phyloP scores from a whole-genome alignment of 768 basidiomycete genomes.

The Boletus edulis region DNA sequence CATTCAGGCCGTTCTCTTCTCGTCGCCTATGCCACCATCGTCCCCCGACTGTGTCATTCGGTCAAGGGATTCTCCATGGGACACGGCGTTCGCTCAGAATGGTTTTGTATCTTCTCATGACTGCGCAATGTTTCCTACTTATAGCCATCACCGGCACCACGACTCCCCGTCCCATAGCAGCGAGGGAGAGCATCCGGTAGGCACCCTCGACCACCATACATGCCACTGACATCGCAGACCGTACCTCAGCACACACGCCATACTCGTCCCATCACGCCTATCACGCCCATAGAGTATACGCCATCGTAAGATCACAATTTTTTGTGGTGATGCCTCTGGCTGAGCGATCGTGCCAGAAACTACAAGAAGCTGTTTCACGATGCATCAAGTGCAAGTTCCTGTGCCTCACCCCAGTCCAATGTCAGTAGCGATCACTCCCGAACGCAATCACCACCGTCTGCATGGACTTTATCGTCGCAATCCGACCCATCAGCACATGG shows the following conservation, averaged over 20 bases:
- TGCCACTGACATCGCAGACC: constrained; percentile 13
- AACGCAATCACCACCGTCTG: constrained; percentile 44
- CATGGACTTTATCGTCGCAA: constrained; percentile 37
- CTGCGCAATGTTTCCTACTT: constrained; percentile 32
- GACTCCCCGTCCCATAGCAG: constrained; percentile 22
- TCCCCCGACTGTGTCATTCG: constrained; percentile 23
- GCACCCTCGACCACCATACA: constrained; percentile 9
- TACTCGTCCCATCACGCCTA: constrained; percentile 35
- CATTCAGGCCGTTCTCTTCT: constrained; percentile 18
- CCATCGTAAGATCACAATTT: constrained; percentile 28
- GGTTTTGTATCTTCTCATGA: constrained; percentile 37
- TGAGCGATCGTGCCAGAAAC: constrained; percentile 23
- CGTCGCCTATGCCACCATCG: constrained; percentile 31
- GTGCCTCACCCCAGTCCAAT: constrained; percentile 32
- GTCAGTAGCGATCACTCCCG: constrained; percentile 48
- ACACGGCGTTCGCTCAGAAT: constrained; percentile 35
- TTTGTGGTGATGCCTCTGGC: constrained; percentile 1
- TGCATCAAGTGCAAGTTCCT: constrained; percentile 28
- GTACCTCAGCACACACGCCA: constrained; percentile 26
- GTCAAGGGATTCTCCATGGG: constrained; percentile 37
- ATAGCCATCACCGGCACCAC: constrained; percentile 27
- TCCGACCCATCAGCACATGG: constrained; percentile 30
- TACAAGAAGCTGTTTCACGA: constrained; percentile 34
- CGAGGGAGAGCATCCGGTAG: constrained; percentile 28
- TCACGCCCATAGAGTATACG: constrained; percentile 34